Percentiles rank a stretch among this genome's conserved stretches.
phyloP scores from a whole-genome alignment of 2,329 filamentous ascomycete genomes.

The Saccharata proteae region DNA sequence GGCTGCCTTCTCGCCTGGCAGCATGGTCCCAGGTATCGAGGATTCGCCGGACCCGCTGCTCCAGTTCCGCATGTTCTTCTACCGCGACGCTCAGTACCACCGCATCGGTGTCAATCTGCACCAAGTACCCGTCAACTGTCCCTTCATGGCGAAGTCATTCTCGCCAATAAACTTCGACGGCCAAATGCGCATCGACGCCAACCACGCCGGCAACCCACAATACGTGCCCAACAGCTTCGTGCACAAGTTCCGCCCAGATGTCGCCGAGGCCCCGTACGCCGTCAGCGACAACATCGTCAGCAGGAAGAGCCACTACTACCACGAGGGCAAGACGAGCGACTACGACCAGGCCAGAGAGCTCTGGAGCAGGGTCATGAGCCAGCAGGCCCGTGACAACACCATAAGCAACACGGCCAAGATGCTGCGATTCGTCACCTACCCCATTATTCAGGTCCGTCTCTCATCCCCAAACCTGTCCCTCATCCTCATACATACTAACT shows the following conservation, averaged over 20 bases:
- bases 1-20: conserved; percentile 39
- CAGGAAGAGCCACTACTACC: conserved; percentile 43
- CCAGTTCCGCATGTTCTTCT: conserved; percentile 39
- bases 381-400: conserved; percentile 31
- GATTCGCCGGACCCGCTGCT: conserved; percentile 36
- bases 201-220: conserved; percentile 36
- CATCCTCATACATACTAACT: conserved; percentile 4
- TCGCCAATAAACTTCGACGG: conserved; percentile 40
- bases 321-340: conserved; percentile 41
- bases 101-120: conserved; percentile 41
- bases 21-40: conserved; percentile 40
- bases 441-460: conserved; percentile 29
- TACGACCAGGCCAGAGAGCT: conserved; percentile 41
- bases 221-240: conserved; percentile 41
- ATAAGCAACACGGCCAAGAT: conserved; percentile 38
- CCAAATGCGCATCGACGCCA: conserved; percentile 36
- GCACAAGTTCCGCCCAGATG: conserved; percentile 40
- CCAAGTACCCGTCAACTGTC: conserved; percentile 37
- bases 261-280: conserved; percentile 37
- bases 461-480: not conserved
- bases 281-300: conserved; percentile 39
- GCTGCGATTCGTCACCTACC: conserved; percentile 31
- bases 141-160: conserved; percentile 37
- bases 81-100: conserved; percentile 40
- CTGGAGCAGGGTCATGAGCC: conserved; percentile 37